phyloP scores from a whole-genome alignment of 345 rosid species.

The Durio zibethinus region DNA sequence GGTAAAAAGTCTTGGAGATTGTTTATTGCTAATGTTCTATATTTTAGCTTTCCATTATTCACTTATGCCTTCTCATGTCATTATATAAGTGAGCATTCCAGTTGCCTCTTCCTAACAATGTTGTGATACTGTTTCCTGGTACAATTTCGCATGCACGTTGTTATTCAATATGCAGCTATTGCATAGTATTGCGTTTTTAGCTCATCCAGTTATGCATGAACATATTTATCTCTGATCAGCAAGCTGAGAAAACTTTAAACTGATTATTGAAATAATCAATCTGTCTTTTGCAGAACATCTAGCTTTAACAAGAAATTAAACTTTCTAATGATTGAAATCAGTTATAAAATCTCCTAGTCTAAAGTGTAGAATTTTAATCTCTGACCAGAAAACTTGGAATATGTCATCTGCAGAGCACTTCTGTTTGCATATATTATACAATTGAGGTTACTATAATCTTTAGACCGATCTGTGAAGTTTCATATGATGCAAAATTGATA shows the following conservation, averaged over 20 bases:
- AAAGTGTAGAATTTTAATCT: background rate
- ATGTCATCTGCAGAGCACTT: background rate
- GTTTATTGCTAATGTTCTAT: too few species aligned
- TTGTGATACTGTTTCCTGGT: background rate
- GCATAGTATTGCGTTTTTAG: background rate
- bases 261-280: too few species aligned
- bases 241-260: background rate
- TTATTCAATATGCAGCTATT: background rate
- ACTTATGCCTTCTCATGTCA: too few species aligned
- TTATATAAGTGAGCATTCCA: too few species aligned
- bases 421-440: background rate
- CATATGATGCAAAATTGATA: background rate
- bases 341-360: background rate
- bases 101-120: too few species aligned
- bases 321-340: background rate
- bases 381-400: background rate
- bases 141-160: background rate
- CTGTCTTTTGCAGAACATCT: background rate
- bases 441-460: background rate
- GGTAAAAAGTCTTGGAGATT: too few species aligned
- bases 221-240: background rate
- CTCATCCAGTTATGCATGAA: background rate
- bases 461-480: background rate
- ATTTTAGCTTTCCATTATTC: too few species aligned
- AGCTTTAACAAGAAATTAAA: background rate